Evolutionary conservation across 805 yeast genomes (phyloP), one percentile per base, ranked within the genome.

Genomic region (Citeromyces nyonsensis): DNA sequence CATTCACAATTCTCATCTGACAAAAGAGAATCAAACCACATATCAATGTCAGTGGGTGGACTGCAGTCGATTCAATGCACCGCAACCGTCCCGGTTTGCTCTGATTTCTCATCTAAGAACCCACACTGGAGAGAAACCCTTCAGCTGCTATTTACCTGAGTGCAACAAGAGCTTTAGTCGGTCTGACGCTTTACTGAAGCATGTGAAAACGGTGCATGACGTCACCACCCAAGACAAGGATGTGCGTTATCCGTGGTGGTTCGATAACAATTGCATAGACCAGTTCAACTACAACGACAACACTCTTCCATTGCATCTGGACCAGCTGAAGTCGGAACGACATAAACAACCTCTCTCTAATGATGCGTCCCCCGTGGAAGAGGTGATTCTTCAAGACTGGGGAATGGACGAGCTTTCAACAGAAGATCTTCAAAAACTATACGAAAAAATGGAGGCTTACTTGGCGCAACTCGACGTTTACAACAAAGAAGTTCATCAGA

Each of bases 51-150:
- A 61, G 29, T 77, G 86, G 86, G 61, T 55, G 26, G 65, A 59
- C 7, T 77, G 86, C 45, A 49, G 64, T 10, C 40, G 72, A 10
- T 58, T 53, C 33, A 77, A 74, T 4, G 47, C 63, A 2, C 56
- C 56, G 18, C 74, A 66, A 43, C 70, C 69, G 10, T 63, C 71
- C 8, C 45, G 73, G 32, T 66, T 67, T 48, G 75, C 78, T 1
- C 56, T 79, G 24, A 57, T 73, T 1, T 59, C 78, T 0, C 88
- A 78, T 44, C 56, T 75, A 40, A 49, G 82, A 35, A 59, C 69
- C 2, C 88, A 79, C 47, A 69, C 79, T 0, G 74, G 78, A 2
- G 80, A 76, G 42, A 63, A 63, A 42, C 82, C 82, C 25, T 73
- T 66, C 40, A 66, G 59, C 41, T 79, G 88, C 47, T 60, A 67